These are phyloP conservation scores for Sporothrix dimorphospora DNA, from an alignment of 2,329 filamentous ascomycete species.

Conservation along the genomic window DNA sequence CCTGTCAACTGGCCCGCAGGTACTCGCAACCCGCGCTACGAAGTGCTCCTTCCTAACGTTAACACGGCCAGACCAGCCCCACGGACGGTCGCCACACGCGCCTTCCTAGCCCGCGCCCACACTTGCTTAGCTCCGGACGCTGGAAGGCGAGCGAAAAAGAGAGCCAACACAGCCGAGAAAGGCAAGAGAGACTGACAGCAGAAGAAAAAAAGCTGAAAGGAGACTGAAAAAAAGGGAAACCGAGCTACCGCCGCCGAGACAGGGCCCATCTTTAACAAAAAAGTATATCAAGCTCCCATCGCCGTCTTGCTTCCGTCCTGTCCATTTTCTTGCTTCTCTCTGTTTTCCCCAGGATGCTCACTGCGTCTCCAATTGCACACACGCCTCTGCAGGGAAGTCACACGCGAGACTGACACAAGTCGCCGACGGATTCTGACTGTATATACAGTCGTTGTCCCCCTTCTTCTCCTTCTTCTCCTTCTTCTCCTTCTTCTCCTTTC, in stretches of 20 bases:
- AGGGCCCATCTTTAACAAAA: neutral
- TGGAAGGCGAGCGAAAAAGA: slow-evolving; percentile 2
- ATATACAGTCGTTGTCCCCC: neutral
- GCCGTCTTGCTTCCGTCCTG: slow-evolving; percentile 1
- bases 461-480: neutral
- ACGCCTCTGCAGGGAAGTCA: slow-evolving; percentile 2
- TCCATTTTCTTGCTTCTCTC: neutral
- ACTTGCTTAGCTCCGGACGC: slow-evolving; percentile 1
- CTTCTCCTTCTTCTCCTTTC: neutral
- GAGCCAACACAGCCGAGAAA: slow-evolving; percentile 13
- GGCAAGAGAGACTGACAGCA: slow-evolving; percentile 11
- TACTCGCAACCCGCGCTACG: neutral
- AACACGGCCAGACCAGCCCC: slow-evolving; percentile 13
- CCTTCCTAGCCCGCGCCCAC: slow-evolving; percentile 21
- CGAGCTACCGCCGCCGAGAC: slow-evolving; percentile 16
- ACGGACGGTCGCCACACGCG: slow-evolving; percentile 27
- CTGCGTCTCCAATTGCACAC: slow-evolving; percentile 11
- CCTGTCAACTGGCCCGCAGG: neutral
- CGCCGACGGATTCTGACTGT: slow-evolving; percentile 10
- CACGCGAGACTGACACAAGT: neutral
- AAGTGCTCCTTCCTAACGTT: neutral
- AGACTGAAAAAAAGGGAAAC: neutral
- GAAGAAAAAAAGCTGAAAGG: neutral
- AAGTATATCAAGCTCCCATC: slow-evolving; percentile 19
- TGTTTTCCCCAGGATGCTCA: slow-evolving; percentile 14